Conservation (phyloP, 2,329 filamentous ascomycete species). For the Teratosphaeria gauchensis region DNA sequence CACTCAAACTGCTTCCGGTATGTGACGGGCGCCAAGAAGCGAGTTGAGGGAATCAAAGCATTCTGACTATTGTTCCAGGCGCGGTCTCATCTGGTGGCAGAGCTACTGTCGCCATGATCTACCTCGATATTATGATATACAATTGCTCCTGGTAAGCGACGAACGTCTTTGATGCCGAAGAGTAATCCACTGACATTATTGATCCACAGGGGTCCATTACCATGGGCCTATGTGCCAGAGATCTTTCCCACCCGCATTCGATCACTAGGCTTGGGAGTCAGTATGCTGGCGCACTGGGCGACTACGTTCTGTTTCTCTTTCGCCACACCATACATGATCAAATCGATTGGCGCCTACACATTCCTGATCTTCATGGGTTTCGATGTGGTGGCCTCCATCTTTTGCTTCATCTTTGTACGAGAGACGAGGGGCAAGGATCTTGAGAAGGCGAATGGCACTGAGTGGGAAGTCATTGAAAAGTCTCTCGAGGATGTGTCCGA, state of each 20-base stretch:
- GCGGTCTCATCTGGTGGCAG: conserved; percentile 31
- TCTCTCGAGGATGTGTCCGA: background rate
- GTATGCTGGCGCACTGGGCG: background rate
- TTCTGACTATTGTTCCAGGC: conserved; percentile 5
- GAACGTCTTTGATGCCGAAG: background rate
- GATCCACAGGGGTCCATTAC: background rate
- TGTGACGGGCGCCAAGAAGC: background rate
- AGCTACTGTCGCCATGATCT: conserved; percentile 45
- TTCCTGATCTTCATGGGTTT: conserved; percentile 1
- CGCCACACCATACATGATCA: background rate
- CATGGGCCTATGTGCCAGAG: background rate
- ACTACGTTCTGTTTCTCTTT: background rate
- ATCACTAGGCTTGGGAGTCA: background rate
- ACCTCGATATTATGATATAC: conserved; percentile 46
- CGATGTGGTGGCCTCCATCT: background rate
- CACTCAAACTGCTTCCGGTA: background rate
- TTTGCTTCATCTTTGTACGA: background rate
- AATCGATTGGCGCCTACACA: background rate
- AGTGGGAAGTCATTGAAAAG: background rate
- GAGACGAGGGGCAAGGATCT: background rate
- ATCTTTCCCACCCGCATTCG: background rate
- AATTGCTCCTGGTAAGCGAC: conserved; percentile 34
- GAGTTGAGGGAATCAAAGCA: conserved; percentile 11
- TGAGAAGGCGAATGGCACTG: background rate
- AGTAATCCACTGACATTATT: background rate